Evolutionary conservation across 495 filamentous ascomycete genomes (phyloP), one percentile per base, ranked within the genome.

Genomic region (Penicillium goetzii): DNA sequence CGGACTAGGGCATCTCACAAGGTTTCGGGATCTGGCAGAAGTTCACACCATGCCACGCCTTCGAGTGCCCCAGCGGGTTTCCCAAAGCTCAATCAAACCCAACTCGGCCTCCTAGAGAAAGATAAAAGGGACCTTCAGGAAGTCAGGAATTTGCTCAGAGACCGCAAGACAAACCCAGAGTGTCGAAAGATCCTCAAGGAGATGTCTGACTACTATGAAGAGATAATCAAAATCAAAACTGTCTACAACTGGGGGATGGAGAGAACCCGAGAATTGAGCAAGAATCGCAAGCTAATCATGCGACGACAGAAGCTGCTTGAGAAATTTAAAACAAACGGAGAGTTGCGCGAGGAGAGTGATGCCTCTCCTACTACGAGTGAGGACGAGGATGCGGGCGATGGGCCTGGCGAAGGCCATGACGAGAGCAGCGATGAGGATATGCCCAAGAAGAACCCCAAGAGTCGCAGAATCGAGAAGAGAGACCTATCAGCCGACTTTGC

Each of bases 381-480:
- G 25, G 56, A 33, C 14, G 50, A 51, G 17, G 49, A 36, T 8
- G 41, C 34, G 8, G 60, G 58, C 8, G 56, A 60, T 14, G 34
- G 61, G 12, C 43, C 65, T 17, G 50, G 61, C 4, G 60, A 62
- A 53, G 36, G 58, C 19, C 33, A 8, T 33, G 12, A 65, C 62
- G 61, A 30, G 23, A 12, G 15, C 14, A 65, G 51, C 17, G 45
- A 51, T 26, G 58, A 25, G 19, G 56, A 58, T 10, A 19, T 26
- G 36, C 28, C 15, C 3, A 23, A 12, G n/a, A 21, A 25, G 8
- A 23, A 7, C 21, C 21, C 10, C 19, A 47, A 25, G 21, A 19
- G 43, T 14, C 21, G 8, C 21, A 3, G 10, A 23, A 5, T 25
- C 43, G 21, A 25, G 19, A 19, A 17, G 43, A 17, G 21, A 9